Base-by-base conservation (phyloP, 805 yeast species). In the Saturnispora zaruensis region DNA sequence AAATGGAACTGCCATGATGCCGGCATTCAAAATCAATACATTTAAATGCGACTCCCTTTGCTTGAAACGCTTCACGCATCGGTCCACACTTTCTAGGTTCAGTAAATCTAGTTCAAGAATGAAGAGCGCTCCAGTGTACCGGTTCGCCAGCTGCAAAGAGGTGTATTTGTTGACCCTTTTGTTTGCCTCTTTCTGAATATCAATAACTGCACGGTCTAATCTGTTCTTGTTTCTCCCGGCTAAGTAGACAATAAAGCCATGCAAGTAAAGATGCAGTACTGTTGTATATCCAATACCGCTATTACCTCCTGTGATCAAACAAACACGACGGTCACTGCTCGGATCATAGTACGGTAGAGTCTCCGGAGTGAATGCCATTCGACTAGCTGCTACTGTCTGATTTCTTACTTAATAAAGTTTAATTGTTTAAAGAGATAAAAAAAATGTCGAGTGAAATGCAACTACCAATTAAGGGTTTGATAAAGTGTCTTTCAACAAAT, bases 231-330 rank as follows among this genome's bases (percentile, higher is more conserved):
- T 79, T 55, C 95, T 68, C 4, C 95, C 91, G 3, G 85, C 87
- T 34, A 87, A 69, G 60, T 87, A 87, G 3, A 87, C 82, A 7
- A 73, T 69, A 61, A 76, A 84, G 0, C 96, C 96, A 63, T 87
- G 96, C 46, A 85, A 69, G 59, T 82, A 86, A 5, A 87, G 71
- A 59, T 86, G 90, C 23, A 86, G 69, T 7, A 80, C 87, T 0
- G 90, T 81, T 61, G 73, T 84, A 71, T 77, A 87, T 9, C 96
- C 96, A 18, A 85, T 77, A 0, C 95, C 96, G 50, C 84, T 76
- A 57, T 82, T 84, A 5, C 93, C 95, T 2, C 95, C 95, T 0
- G 93, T 82, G 28, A 87, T 79, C 6, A 87, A 67, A 2, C 87
- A 89, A 4, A 84, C 81, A 50, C 79, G 73, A 41, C 86, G 71